Evolutionary conservation across 345 rosid species (phyloP), one percentile per base, ranked within the genome.

Genomic region (Luvunga scandens): DNA sequence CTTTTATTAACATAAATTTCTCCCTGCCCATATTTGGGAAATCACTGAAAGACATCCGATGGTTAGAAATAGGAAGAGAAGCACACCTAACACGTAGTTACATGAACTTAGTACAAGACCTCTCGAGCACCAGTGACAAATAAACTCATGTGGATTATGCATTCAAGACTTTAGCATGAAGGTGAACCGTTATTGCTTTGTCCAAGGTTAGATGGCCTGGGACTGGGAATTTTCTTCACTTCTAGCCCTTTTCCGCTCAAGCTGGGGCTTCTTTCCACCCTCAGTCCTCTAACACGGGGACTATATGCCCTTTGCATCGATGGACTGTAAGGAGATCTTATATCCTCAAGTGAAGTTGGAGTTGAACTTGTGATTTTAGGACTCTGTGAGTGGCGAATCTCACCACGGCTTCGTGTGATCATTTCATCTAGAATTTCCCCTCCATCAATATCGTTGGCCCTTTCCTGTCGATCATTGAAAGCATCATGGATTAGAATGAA

Each of bases 331-430:
- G 81, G 67, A 25, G 87, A 61, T 79, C 84, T 87, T 56, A 80
- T 79, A 69, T 82, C 87, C n/a, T 81, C 83, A 0, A 57, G 61
- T 21, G 91, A 80, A 79, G 78, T 45, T 14, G 88, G 84, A 27
- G 86, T 79, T 22, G 90, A 81, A 72, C 93, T 89, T 25, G 91
- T 86, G 63, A 84, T 66, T 83, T 86, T 91, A 34, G 91, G 91
- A 76, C 92, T 90, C 19, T 79, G 89, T n/a, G 79, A 30, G 48
- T 21, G 83, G 39, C 92, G 92, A 69, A 90, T 72, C 88, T 91
- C 96, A 39, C 93, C 93, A 9, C 96, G 89, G 83, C 92, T 88
- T 86, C 96, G 82, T 71, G 92, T 91, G 69, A 91, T 83, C 24
- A 90, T 80, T 71, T 82, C 92, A 75, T 91, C 96, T 25, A 91